These are phyloP conservation scores for Allomyces macrogynus DNA, from an alignment of 192 early-diverging fungal genomes.

Conservation along the genomic window DNA sequence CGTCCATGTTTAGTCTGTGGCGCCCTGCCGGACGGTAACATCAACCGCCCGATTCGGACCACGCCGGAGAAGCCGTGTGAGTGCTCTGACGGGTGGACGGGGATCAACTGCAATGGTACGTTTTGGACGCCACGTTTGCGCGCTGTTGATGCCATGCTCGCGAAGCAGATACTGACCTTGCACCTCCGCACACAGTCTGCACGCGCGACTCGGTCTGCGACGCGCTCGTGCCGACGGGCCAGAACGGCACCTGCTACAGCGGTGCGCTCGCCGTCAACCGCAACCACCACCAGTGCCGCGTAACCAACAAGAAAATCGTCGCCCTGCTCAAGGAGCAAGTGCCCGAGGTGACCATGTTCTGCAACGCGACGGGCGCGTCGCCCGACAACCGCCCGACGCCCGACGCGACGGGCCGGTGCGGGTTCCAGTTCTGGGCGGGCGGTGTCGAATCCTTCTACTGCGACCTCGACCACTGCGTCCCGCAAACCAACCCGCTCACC, in stretches of 20 bases:
- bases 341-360: conserved; percentile 57
- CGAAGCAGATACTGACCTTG: background rate
- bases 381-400: background rate
- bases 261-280: conserved; percentile 45
- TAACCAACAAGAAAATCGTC: conserved; percentile 39
- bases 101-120: conserved; percentile 80
- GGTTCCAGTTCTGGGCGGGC: conserved; percentile 46
- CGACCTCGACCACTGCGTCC: conserved; percentile 47
- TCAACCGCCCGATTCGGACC: conserved; percentile 29
- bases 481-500: conserved; percentile 25
- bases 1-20: conserved; percentile 34
- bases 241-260: conserved; percentile 54
- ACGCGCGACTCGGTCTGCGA: conserved; percentile 40
- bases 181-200: conserved; percentile 25
- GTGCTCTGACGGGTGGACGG: conserved; percentile 73
- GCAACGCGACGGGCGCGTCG: conserved; percentile 15
- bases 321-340: conserved; percentile 35
- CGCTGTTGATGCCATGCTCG: no score
- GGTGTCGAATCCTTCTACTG: conserved; percentile 82
- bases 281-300: conserved; percentile 51
- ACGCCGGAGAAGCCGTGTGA: conserved; percentile 28
- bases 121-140: no score
- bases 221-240: conserved; percentile 39
- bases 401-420: background rate
- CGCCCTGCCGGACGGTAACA: conserved; percentile 32